Base-by-base conservation (phyloP, 2,329 filamentous ascomycete species). In the Lachnellula arida region DNA sequence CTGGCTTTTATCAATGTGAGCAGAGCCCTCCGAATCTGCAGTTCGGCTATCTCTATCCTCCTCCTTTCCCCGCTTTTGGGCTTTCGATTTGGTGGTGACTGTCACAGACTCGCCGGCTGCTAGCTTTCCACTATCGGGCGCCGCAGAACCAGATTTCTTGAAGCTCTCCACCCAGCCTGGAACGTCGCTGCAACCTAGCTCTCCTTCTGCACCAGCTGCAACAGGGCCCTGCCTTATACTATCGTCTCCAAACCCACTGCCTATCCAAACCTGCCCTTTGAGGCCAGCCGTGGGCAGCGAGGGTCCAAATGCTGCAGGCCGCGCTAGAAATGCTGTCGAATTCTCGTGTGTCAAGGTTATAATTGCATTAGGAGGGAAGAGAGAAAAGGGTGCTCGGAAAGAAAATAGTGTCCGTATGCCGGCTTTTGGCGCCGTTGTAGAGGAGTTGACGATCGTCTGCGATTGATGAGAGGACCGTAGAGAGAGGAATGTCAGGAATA, bases 321-420 rank as follows among this genome's bases (percentile, higher is more conserved):
- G 82, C 44, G 94, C 92, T 54, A 96, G 80, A 75, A 99, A 99
- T 65, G 95, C 96, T 12, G 94, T 99, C 64, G 91, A 96, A 73
- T 99, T 99, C 74, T 99, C 94, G 73, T 97, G 91, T 68, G 92
- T 96, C 59, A 99, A 81, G 72, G 90, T 96, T 70, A 99, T 97
- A 67, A 95, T 89, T 48, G 94, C 94, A 62, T 94, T 96, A 3
- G 92, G 92, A 4, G 93, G 92, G 70, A 99, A 99, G 22, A 99
- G 84, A 19, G 90, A 91, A 61, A 92, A 89, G 0, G 92, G 87
- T 5, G 85, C 79, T 57, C 84, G 85, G 72, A 89, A 88, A 61
- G 86, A 86, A 72, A 89, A 84, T 61, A 89, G 75, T 40, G 80
- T 77, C 55, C 75, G 75, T 48, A 86, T 70, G 54, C 79, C 73